phyloP scores from a whole-genome alignment of 164 flowering plant genomes.

The Vitis vinifera region DNA sequence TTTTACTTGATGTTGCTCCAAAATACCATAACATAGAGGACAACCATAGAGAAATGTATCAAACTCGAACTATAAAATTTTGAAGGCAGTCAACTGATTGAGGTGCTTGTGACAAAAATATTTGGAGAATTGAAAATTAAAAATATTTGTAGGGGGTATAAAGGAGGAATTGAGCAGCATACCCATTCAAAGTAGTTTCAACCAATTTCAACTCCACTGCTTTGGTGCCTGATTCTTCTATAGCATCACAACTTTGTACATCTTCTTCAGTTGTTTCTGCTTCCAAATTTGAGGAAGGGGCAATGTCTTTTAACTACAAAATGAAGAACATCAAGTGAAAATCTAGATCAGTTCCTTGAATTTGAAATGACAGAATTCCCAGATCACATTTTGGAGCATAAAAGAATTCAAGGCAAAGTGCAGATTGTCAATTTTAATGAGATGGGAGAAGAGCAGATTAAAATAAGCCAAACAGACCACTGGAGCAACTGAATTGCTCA shows the following conservation, averaged over 20 bases:
- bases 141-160: neutral
- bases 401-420: neutral
- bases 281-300: constrained; percentile 7
- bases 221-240: constrained; percentile 16
- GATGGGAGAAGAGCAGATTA: neutral
- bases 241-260: constrained; percentile 6
- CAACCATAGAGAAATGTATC: too few relatives aligned
- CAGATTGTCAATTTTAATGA: neutral
- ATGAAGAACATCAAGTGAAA: neutral
- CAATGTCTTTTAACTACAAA: constrained; percentile 15
- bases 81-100: neutral
- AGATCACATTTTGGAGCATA: neutral
- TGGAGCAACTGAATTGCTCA: too few relatives aligned
- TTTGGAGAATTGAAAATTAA: neutral
- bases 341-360: neutral
- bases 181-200: constrained; percentile 17
- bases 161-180: neutral
- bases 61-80: too few relatives aligned
- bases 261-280: constrained; percentile 13
- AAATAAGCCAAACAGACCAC: neutral
- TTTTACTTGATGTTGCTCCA: too few relatives aligned
- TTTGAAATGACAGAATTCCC: neutral
- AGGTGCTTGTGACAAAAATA: neutral
- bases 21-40: too few relatives aligned
- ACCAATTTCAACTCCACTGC: constrained; percentile 9